Conservation (phyloP, 2,329 filamentous ascomycete genomes). For the Lomentospora prolificans region DNA sequence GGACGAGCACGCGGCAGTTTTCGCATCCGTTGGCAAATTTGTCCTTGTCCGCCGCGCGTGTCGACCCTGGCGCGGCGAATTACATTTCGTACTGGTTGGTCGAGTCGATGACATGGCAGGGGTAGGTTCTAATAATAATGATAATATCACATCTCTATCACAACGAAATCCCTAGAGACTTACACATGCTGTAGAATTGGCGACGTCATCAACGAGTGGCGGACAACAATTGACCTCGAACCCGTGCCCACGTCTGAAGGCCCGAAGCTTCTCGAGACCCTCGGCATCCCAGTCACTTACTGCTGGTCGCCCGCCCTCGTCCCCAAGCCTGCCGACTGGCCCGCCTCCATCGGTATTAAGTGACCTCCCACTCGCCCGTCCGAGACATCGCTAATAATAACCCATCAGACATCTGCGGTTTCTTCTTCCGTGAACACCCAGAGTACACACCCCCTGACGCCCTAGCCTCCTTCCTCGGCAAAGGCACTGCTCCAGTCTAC, state of each 20-base stretch:
- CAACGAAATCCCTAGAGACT: not conserved
- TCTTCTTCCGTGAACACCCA: slow-evolving; percentile 50
- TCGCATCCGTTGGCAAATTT: slow-evolving; percentile 62
- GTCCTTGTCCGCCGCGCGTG: slow-evolving; percentile 47
- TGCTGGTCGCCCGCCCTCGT: slow-evolving; percentile 59
- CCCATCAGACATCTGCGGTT: slow-evolving; percentile 43
- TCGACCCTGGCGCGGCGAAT: slow-evolving; percentile 65
- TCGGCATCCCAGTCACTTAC: slow-evolving; percentile 69
- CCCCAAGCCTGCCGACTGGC: slow-evolving; percentile 60
- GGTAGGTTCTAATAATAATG: no score
- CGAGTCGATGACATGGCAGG: slow-evolving; percentile 87
- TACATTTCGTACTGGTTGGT: slow-evolving; percentile 74
- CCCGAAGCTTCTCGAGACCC: slow-evolving; percentile 59
- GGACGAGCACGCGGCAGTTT: slow-evolving; percentile 64
- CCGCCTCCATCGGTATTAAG: slow-evolving; percentile 48
- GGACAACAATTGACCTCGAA: slow-evolving; percentile 60
- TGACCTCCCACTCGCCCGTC: not conserved
- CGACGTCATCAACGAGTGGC: slow-evolving; percentile 67
- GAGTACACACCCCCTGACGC: slow-evolving; percentile 44
- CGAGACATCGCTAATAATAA: not conserved
- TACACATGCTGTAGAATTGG: slow-evolving; percentile 35
- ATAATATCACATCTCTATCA: not conserved
- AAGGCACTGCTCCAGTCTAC: slow-evolving; percentile 54
- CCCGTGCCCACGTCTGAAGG: slow-evolving; percentile 70
- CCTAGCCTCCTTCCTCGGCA: slow-evolving; percentile 43